phyloP scores from a whole-genome alignment of 768 basidiomycete species.

The Pisolithus marmoratus region DNA sequence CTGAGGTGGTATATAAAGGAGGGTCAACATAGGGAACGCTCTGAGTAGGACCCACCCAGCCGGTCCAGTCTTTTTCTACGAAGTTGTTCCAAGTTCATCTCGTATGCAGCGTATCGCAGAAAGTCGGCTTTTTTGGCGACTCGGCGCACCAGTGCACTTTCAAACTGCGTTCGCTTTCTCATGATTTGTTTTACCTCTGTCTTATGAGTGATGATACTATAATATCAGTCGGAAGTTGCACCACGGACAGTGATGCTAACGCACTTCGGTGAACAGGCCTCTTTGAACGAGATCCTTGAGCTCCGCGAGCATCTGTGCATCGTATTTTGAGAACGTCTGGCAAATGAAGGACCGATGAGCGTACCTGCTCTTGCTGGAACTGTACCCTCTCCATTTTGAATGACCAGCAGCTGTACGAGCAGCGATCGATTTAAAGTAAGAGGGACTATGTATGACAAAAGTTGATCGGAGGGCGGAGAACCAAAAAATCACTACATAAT shows the following conservation, averaged over 20 bases:
- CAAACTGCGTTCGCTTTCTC: conserved; percentile 76
- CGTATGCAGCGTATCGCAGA: conserved; percentile 86
- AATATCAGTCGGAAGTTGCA: neutral
- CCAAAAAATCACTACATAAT: conserved; percentile 25
- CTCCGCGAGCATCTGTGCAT: conserved; percentile 83
- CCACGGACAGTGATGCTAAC: conserved; percentile 14
- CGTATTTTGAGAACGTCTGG: neutral
- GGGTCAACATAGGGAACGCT: neutral
- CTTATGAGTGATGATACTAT: conserved; percentile 30
- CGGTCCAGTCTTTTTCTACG: conserved; percentile 69
- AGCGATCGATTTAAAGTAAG: too few species aligned
- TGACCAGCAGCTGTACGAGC: too few species aligned
- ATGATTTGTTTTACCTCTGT: conserved; percentile 81
- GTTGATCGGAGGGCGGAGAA: conserved; percentile 19
- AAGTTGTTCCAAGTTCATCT: conserved; percentile 82
- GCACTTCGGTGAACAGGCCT: conserved; percentile 74
- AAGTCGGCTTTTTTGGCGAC: conserved; percentile 84
- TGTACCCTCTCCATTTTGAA: conserved; percentile 85
- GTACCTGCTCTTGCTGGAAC: conserved; percentile 86
- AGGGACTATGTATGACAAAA: too few species aligned
- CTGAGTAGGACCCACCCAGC: conserved; percentile 45
- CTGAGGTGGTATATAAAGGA: conserved; percentile 11
- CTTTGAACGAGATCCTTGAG: conserved; percentile 88
- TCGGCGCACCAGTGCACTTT: conserved; percentile 77
- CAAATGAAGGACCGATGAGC: conserved; percentile 4